Evolutionary conservation across 352 stramenopile species (phyloP), one percentile per base, ranked within the genome.

Genomic region (Globisporangium rhizosaccharum): DNA sequence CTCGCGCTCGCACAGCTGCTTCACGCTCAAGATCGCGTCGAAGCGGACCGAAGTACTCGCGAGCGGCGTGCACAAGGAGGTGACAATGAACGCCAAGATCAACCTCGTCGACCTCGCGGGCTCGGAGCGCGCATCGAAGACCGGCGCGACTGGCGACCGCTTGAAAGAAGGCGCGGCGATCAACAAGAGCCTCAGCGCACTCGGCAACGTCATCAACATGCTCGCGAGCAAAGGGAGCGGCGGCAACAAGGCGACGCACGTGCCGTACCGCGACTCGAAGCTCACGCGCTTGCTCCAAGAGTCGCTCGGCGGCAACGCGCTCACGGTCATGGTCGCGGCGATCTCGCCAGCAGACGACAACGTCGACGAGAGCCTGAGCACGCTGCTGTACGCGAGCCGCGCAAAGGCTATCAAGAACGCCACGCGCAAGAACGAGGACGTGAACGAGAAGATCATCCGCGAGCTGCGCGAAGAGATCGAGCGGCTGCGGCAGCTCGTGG

Each of bases 301-400:
- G 50, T 92, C 82, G 2, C 78, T 98, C 2, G 90, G 90, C 45
- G 93, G 93, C 1, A 98, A 98, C 59, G 88, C 90, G 9, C 66
- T 87, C 11, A 98, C 94, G 7, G 82, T 98, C n/a, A 97, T 98
- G 89, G 76, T 98, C 26, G 94, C 94, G 23, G 93, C 91, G 23
- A 90, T 98, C 42, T 95, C 80, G 7, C 90, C 94, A 0, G 90
- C 92, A 1, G 89, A 98, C 52, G 85, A 95, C 59, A 98, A 98
- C 68, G 78, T 85, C 41, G 90, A 98, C 37, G 96, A 99, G 61
- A 97, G 82, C 33, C 63, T 98, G 28, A 89, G 88, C 51, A 98
- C 95, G 8, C 75, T 98, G 8, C 73, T 97, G 48, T 99, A 98
- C 69, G 94, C 88, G 5, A 92, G 91, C 54, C 86, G 94, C 10